phyloP scores from a whole-genome alignment of 495 filamentous ascomycete species.

The Xylaria telfairii region DNA sequence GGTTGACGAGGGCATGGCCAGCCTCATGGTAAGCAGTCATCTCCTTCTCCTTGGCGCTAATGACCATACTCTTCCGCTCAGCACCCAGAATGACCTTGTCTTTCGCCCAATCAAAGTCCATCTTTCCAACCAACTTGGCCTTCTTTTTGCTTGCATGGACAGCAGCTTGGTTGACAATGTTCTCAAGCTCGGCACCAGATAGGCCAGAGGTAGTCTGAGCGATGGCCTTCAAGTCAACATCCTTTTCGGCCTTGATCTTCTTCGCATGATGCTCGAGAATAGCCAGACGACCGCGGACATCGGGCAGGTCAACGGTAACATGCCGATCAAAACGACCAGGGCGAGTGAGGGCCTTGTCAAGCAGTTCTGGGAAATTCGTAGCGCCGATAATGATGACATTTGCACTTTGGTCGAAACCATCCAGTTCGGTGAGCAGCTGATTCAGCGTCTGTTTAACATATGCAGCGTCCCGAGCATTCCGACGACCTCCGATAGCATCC shows the following conservation, averaged over 20 bases:
- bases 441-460: constrained; percentile 98
- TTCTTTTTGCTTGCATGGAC: constrained; percentile 86
- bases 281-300: constrained; percentile 91
- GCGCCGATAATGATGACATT: constrained; percentile 95
- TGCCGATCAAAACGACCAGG: constrained; percentile 96
- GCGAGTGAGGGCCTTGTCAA: constrained; percentile 93
- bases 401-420: constrained; percentile 92
- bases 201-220: constrained; percentile 89
- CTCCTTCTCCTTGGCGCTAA: constrained; percentile 82
- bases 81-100: constrained; percentile 98
- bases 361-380: constrained; percentile 91
- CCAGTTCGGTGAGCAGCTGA: constrained; percentile 96
- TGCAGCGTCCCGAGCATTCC: constrained; percentile 91
- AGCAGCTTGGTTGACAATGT: constrained; percentile 94
- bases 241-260: constrained; percentile 75
- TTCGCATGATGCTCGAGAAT: constrained; percentile 93
- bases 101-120: constrained; percentile 95
- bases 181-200: constrained; percentile 94
- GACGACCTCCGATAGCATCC: constrained; percentile 93
- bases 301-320: constrained; percentile 84
- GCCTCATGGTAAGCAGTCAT: constrained; percentile 98
- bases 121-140: constrained; percentile 70
- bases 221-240: constrained; percentile 82
- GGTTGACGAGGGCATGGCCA: constrained; percentile 87
- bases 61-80: constrained; percentile 84